Conservation (phyloP, 2,329 filamentous ascomycete genomes). For the Fusarium luffae region DNA sequence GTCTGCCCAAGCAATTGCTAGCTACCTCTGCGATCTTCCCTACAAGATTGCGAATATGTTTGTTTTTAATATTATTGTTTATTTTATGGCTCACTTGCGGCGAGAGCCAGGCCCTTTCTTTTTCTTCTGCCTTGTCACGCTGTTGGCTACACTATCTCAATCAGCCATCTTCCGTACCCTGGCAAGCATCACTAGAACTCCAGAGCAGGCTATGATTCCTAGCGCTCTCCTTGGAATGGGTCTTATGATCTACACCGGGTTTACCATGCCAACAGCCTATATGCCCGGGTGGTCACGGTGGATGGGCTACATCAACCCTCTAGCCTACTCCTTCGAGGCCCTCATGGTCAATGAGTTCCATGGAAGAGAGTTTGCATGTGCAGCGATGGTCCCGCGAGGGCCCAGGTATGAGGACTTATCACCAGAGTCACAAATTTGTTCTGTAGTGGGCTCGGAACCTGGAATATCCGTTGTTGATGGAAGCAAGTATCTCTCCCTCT, state of each 20-base stretch:
- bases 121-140: conserved; percentile 61
- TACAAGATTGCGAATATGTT: conserved; percentile 45
- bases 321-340: conserved; percentile 62
- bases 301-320: conserved; percentile 73
- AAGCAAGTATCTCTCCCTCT: conserved; percentile 66
- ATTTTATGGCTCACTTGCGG: conserved; percentile 74
- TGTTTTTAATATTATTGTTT: conserved; percentile 56
- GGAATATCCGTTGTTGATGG: conserved; percentile 67
- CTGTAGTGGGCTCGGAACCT: conserved; percentile 63
- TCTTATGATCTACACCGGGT: conserved; percentile 62
- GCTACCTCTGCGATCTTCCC: conserved; percentile 42
- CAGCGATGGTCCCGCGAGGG: conserved; percentile 56
- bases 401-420: conserved; percentile 51
- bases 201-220: conserved; percentile 59
- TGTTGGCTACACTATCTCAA: conserved; percentile 48
- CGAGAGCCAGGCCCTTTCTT: conserved; percentile 70
- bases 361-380: conserved; percentile 66
- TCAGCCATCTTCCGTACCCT: conserved; percentile 47
- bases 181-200: conserved; percentile 45
- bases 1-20: conserved; percentile 44
- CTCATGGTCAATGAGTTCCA: conserved; percentile 52
- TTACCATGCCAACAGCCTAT: conserved; percentile 42
- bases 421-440: conserved; percentile 61
- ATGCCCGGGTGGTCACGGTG: conserved; percentile 57
- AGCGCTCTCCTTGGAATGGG: conserved; percentile 62